Conservation (phyloP, 371 early-diverging fungal genomes). For the Apophysomyces variabilis region DNA sequence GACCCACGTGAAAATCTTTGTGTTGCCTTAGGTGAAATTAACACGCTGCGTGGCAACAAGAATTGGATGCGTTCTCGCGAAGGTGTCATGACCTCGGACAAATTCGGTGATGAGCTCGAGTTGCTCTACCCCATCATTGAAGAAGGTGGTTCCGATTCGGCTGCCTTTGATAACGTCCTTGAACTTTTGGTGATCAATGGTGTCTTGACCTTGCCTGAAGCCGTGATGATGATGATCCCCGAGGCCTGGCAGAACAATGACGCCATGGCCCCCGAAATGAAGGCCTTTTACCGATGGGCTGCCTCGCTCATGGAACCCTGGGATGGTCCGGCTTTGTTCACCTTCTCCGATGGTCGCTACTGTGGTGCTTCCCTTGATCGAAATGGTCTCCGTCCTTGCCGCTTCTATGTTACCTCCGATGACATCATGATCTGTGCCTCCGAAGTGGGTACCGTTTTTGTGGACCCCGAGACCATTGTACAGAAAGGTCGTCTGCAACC, state of each 20-base stretch:
- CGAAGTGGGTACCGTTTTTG: constrained; percentile 92
- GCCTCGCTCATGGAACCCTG: constrained; percentile 97
- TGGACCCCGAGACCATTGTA: constrained; percentile 80
- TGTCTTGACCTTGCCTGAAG: constrained; percentile 90
- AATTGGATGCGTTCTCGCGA: constrained; percentile 99
- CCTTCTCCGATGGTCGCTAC: constrained; percentile 95
- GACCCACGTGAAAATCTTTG: background rate
- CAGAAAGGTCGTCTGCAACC: constrained; percentile 95
- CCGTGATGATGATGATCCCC: constrained; percentile 97
- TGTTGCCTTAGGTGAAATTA: constrained; percentile 83
- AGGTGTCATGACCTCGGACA: constrained; percentile 85
- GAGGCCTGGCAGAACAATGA: constrained; percentile 96
- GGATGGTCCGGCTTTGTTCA: constrained; percentile 98
- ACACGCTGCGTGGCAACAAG: constrained; percentile 97
- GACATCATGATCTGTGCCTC: constrained; percentile 97
- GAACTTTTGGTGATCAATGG: constrained; percentile 93
- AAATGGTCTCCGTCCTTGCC: constrained; percentile 96
- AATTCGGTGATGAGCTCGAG: constrained; percentile 81
- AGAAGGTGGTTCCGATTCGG: constrained; percentile 94
- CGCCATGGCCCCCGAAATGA: constrained; percentile 83
- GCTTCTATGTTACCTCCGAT: constrained; percentile 90
- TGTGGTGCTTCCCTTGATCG: constrained; percentile 96
- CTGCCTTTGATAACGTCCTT: constrained; percentile 94
- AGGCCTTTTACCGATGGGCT: constrained; percentile 96
- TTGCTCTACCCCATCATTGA: constrained; percentile 94